phyloP scores from a whole-genome alignment of 2,329 filamentous ascomycete genomes.

The Tolypocladium sp. region DNA sequence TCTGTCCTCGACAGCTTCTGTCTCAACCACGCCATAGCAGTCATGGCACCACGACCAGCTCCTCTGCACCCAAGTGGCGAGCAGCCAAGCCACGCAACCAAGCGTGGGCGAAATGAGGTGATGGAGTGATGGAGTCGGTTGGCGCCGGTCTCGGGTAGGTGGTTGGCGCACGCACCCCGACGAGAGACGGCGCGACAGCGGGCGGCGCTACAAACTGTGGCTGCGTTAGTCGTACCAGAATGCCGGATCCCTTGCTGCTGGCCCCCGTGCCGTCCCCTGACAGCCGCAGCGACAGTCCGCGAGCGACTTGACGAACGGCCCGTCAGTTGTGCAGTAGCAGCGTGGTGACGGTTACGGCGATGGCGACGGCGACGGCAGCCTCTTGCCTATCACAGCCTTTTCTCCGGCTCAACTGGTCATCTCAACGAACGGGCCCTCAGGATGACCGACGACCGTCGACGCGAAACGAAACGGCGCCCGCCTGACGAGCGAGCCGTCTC shows the following conservation, averaged over 20 bases:
- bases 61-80: not conserved
- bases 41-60: not conserved
- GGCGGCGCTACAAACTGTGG: conserved; percentile 2
- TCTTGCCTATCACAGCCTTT: not conserved
- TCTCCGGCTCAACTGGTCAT: not conserved
- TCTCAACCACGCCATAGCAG: not conserved
- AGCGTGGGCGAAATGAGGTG: not conserved
- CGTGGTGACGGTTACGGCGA: not conserved
- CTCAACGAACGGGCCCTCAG: not conserved
- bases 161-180: not conserved
- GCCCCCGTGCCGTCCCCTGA: not conserved
- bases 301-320: not conserved
- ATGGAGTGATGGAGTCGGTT: not conserved
- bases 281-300: not conserved
- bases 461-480: not conserved
- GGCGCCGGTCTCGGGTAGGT: not conserved
- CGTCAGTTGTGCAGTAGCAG: not conserved
- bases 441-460: not conserved
- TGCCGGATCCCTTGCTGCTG: conserved; percentile 2
- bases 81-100: not conserved
- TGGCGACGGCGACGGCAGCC: not conserved
- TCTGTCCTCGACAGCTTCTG: not conserved
- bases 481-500: not conserved
- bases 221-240: conserved; percentile 5
- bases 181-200: not conserved